Evolutionary conservation across 371 early-diverging fungal species (phyloP).

Genomic region (Apophysomyces elegans): DNA sequence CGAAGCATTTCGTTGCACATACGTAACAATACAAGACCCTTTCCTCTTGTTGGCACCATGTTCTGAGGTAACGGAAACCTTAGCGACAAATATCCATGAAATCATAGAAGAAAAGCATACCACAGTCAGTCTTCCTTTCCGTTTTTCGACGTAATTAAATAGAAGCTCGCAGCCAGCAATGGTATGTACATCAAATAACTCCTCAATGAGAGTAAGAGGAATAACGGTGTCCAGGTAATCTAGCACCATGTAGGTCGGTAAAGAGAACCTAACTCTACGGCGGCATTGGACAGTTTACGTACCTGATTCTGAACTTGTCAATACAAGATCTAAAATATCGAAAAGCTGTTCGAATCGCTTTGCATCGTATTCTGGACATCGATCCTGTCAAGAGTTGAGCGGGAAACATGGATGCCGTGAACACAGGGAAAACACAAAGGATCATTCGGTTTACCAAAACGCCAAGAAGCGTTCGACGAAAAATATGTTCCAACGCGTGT

Average conservation of each 20-base stretch:
- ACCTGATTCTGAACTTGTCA: constrained; percentile 42
- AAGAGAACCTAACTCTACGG: not conserved
- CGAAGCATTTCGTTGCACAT: constrained; percentile 85
- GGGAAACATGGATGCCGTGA: too few relatives aligned
- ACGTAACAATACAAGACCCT: constrained; percentile 80
- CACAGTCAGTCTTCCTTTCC: constrained; percentile 55
- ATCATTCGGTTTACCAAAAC: constrained; percentile 29
- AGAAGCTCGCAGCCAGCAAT: constrained; percentile 61
- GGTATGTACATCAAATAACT: constrained; percentile 69
- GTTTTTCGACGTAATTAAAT: constrained; percentile 69
- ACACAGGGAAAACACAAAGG: not conserved
- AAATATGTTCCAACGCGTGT: constrained; percentile 41
- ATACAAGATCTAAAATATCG: constrained; percentile 42
- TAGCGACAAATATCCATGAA: not conserved
- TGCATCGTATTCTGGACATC: constrained; percentile 24
- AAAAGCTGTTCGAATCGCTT: constrained; percentile 30
- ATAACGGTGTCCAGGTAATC: constrained; percentile 50
- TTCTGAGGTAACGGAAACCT: constrained; percentile 38
- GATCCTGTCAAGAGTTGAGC: not conserved
- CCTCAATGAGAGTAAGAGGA: constrained; percentile 65
- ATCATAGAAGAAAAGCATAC: constrained; percentile 36
- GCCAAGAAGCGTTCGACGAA: constrained; percentile 31
- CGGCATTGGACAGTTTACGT: not conserved
- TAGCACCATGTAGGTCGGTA: not conserved
- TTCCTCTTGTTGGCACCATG: constrained; percentile 76